phyloP scores from a whole-genome alignment of 345 rosid genomes.

The Trapa bicornis region DNA sequence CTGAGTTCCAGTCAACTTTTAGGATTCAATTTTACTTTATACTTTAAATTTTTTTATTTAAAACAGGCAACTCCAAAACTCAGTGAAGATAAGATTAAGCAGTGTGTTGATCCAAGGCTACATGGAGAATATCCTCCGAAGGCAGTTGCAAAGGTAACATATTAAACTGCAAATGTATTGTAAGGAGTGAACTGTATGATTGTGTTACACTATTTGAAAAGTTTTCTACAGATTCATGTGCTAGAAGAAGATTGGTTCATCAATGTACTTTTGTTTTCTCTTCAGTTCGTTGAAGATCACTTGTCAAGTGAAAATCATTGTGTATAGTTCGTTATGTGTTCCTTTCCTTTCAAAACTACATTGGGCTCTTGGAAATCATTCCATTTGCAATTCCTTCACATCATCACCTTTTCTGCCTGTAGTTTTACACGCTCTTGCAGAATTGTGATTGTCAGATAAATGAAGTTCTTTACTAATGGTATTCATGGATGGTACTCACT shows the following conservation, averaged over 20 bases:
- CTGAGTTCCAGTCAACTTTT: not conserved
- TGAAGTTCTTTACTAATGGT: not conserved
- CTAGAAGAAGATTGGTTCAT: not conserved
- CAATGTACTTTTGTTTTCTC: too few species aligned
- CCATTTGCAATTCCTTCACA: not conserved
- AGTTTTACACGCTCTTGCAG: not conserved
- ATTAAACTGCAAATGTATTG: not conserved
- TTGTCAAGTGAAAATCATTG: too few species aligned
- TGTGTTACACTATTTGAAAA: not conserved
- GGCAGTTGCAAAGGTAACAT: conserved; percentile 11
- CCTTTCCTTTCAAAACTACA: not conserved
- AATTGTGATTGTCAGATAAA: not conserved
- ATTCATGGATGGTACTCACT: not conserved
- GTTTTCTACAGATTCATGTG: not conserved
- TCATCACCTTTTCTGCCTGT: not conserved
- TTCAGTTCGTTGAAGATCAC: too few species aligned
- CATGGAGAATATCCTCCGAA: conserved; percentile 13
- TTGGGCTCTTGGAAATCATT: not conserved
- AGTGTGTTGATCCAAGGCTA: conserved; percentile 29
- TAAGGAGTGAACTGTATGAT: not conserved
- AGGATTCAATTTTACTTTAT: not conserved
- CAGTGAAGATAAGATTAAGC: conserved; percentile 30
- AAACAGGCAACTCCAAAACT: conserved; percentile 10
- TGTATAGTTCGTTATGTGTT: not conserved
- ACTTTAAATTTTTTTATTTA: not conserved